Evolutionary conservation across 352 stramenopile genomes (phyloP).

Genomic region (Aphanomyces cochlioides): DNA sequence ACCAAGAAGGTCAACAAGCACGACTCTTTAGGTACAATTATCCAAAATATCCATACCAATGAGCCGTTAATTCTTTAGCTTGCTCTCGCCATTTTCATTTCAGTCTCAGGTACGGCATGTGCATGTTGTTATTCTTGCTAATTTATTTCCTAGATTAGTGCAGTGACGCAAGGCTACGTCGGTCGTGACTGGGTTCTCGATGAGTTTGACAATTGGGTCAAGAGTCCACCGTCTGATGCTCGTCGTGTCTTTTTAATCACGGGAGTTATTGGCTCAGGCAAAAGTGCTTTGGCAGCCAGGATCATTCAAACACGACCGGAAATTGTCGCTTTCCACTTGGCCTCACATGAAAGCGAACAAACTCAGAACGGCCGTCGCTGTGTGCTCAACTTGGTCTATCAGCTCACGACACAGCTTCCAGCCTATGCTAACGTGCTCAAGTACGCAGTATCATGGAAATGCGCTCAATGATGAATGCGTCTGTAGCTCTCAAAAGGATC

Average conservation of each 20-base stretch:
- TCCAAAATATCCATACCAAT: neutral
- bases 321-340: constrained; percentile 71
- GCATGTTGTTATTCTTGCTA: neutral
- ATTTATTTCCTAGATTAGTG: constrained; percentile 40
- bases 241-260: constrained; percentile 61
- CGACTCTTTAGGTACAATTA: constrained; percentile 46
- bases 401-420: constrained; percentile 66
- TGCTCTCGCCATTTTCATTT: constrained; percentile 64
- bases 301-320: constrained; percentile 67
- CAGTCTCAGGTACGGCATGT: constrained; percentile 40
- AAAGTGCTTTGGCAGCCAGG: constrained; percentile 52
- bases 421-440: constrained; percentile 68
- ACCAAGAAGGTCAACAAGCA: constrained; percentile 70
- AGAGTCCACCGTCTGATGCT: constrained; percentile 25
- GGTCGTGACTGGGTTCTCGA: constrained; percentile 65
- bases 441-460: constrained; percentile 29
- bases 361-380: constrained; percentile 58
- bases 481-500: constrained; percentile 35
- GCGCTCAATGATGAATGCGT: neutral
- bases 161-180: constrained; percentile 53
- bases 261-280: constrained; percentile 61
- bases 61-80: neutral
- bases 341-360: constrained; percentile 64
- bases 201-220: constrained; percentile 41
- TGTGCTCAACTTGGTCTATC: constrained; percentile 62